A percentile compares a stretch with the other conserved stretches of the same genome.
These are phyloP conservation scores for Desmodesmus armatus DNA, from an alignment of 139 green algal genomes.

Conservation along the genomic window DNA sequence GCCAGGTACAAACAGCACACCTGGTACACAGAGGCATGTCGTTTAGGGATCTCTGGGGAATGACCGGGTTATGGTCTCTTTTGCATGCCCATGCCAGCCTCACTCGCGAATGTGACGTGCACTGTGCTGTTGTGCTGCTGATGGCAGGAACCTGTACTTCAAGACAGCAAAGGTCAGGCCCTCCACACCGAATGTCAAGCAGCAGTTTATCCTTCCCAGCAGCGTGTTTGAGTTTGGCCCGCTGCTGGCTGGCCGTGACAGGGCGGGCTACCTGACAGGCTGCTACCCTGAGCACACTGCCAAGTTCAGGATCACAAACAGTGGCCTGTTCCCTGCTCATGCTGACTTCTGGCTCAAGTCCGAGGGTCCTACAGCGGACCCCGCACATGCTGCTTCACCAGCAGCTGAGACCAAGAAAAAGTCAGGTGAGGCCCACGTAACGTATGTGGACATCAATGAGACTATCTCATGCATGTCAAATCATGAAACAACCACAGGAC, in stretches of 20 bases:
- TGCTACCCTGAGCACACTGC: slow-evolving; percentile 69
- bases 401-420: slow-evolving; percentile 11
- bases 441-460: no score
- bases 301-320: slow-evolving; percentile 84
- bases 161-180: slow-evolving; percentile 67
- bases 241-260: slow-evolving; percentile 62
- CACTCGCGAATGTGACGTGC: neutral
- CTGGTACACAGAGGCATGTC: neutral
- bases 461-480: no score
- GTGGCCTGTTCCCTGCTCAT: slow-evolving; percentile 75
- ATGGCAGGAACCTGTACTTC: slow-evolving; percentile 73
- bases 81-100: no score
- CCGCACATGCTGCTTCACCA: slow-evolving; percentile 11
- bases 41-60: neutral
- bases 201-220: slow-evolving; percentile 73
- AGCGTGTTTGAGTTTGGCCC: slow-evolving; percentile 84
- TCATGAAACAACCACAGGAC: no score
- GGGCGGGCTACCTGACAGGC: slow-evolving; percentile 52
- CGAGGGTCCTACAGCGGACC: slow-evolving; percentile 31
- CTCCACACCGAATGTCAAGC: slow-evolving; percentile 60
- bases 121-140: neutral
- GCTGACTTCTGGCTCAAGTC: slow-evolving; percentile 72
- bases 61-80: no score
- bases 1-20: slow-evolving; percentile 51
- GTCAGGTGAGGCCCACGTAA: slow-evolving; percentile 29